A percentile compares a stretch with the other conserved stretches of the same genome.
These are phyloP conservation scores for Aspergillus phoenicis DNA, from an alignment of 2,329 filamentous ascomycete species.

Conservation along the genomic window DNA sequence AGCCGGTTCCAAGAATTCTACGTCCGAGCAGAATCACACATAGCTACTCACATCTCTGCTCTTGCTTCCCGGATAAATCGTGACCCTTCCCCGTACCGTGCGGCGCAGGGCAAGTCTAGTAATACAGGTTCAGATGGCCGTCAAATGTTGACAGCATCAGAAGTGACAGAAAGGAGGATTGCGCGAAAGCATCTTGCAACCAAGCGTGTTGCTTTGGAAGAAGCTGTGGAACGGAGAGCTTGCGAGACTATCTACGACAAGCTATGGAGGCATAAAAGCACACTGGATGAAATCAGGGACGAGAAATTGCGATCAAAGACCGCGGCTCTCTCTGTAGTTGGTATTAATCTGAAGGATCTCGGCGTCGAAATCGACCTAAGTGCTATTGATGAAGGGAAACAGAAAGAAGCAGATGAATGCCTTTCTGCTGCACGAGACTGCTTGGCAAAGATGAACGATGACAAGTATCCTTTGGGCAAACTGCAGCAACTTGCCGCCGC, in stretches of 20 bases:
- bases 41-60: slow-evolving; percentile 81
- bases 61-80: slow-evolving; percentile 75
- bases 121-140: slow-evolving; percentile 57
- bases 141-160: slow-evolving; percentile 87
- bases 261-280: slow-evolving; percentile 88
- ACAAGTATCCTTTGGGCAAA: slow-evolving; percentile 87
- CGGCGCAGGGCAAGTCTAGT: slow-evolving; percentile 57
- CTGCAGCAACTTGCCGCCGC: slow-evolving; percentile 83
- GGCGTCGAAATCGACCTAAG: slow-evolving; percentile 69
- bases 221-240: slow-evolving; percentile 83
- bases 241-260: slow-evolving; percentile 84
- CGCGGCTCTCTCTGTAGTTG: slow-evolving; percentile 84
- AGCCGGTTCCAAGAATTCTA: slow-evolving; percentile 97
- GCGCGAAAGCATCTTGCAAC: slow-evolving; percentile 76
- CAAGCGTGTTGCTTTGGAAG: slow-evolving; percentile 77
- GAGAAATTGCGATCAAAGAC: slow-evolving; percentile 94
- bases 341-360: slow-evolving; percentile 83
- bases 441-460: slow-evolving; percentile 79
- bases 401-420: slow-evolving; percentile 71
- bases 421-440: slow-evolving; percentile 72
- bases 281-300: slow-evolving; percentile 91
- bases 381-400: slow-evolving; percentile 58
- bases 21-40: slow-evolving; percentile 73
- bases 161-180: slow-evolving; percentile 77
- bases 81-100: slow-evolving; percentile 62